These are phyloP conservation scores for Gentiana straminea DNA, from an alignment of 257 asterid genomes.

Conservation along the genomic window DNA sequence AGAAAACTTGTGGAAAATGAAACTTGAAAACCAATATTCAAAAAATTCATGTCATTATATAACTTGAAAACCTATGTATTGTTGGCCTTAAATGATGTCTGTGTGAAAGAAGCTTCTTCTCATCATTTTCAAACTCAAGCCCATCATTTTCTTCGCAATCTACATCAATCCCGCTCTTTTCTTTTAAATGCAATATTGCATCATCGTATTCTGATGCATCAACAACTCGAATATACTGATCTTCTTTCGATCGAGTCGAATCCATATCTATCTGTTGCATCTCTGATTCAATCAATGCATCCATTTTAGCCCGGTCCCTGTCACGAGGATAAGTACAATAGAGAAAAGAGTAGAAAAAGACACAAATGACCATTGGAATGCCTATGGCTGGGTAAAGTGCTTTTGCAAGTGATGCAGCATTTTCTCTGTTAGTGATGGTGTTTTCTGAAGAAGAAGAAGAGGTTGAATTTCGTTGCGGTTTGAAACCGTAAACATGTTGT, in stretches of 20 bases:
- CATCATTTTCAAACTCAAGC: constrained; percentile 38
- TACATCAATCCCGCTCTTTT: constrained; percentile 7
- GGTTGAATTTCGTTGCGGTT: constrained; percentile 38
- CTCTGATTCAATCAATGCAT: too few relatives aligned
- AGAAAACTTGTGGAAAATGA: too few relatives aligned
- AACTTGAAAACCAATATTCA: too few relatives aligned
- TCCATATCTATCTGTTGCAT: constrained; percentile 45
- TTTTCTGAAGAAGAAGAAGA: constrained; percentile 16
- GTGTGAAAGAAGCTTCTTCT: constrained; percentile 36
- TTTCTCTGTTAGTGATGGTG: not conserved
- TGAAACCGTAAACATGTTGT: constrained; percentile 57
- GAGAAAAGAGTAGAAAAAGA: too few relatives aligned
- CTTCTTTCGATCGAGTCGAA: constrained; percentile 12
- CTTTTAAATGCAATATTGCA: constrained; percentile 13
- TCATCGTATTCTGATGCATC: constrained; percentile 12
- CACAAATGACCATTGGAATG: too few relatives aligned
- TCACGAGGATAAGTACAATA: too few relatives aligned
- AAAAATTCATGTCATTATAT: too few relatives aligned
- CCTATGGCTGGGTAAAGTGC: too few relatives aligned
- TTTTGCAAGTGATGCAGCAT: too few relatives aligned
- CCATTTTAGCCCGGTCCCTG: too few relatives aligned
- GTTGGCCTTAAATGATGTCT: constrained; percentile 14
- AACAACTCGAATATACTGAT: too few relatives aligned
- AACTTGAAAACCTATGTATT: constrained; percentile 8
- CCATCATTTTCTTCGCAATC: constrained; percentile 26